Conservation (phyloP, 495 filamentous ascomycete genomes). For the Podospora pseudopauciseta region DNA sequence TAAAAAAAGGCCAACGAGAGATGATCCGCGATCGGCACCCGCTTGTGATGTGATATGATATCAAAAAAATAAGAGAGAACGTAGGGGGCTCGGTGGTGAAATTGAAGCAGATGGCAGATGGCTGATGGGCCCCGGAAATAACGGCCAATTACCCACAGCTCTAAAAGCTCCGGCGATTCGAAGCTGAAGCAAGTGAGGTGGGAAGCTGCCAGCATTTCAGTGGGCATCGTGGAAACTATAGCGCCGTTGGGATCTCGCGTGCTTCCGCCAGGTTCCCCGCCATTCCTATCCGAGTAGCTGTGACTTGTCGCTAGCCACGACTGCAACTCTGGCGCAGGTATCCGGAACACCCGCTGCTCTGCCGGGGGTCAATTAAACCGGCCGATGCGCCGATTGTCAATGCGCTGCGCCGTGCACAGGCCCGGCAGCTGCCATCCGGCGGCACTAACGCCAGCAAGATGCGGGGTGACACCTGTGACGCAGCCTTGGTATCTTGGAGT, state of each 20-base stretch:
- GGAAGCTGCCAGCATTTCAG: neutral
- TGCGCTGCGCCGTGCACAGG: neutral
- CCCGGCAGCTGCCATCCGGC: neutral
- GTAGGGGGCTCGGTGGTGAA: neutral
- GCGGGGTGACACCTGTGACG: neutral
- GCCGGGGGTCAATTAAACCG: neutral
- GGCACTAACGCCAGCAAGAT: neutral
- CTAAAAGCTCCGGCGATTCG: no score
- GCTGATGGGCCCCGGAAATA: neutral
- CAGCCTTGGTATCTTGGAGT: neutral
- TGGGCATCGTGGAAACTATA: neutral
- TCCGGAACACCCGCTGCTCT: neutral
- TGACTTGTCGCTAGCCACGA: neutral
- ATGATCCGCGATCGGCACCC: neutral
- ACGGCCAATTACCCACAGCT: neutral
- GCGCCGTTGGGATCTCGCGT: neutral
- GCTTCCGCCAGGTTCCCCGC: slow-evolving; percentile 1
- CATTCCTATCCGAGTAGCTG: slow-evolving; percentile 2
- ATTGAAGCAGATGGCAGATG: neutral
- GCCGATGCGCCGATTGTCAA: neutral
- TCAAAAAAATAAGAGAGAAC: neutral
- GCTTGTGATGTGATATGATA: neutral
- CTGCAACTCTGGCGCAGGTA: neutral
- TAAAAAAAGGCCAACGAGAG: neutral
- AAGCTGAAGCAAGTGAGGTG: no score